These are phyloP conservation scores for Vigna nakashimae DNA, from an alignment of 306 rosid species.

Conservation along the genomic window DNA sequence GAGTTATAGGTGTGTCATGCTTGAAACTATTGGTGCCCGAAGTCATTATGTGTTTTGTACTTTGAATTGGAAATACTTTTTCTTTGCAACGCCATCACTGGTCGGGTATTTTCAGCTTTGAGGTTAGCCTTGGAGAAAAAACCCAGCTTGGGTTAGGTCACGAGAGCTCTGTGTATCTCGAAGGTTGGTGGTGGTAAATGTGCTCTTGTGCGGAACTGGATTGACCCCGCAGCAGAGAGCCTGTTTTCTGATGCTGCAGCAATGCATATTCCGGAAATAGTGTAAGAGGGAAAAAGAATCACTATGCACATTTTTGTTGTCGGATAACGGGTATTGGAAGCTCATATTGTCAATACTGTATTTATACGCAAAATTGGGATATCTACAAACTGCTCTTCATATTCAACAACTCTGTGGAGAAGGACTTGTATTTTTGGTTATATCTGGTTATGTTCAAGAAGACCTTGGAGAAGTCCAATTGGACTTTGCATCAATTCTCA, in stretches of 20 bases:
- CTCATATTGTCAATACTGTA: constrained; percentile 60
- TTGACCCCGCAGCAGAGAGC: constrained; percentile 51
- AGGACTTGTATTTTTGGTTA: background rate
- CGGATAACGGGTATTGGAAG: constrained; percentile 46
- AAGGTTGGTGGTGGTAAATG: constrained; percentile 64
- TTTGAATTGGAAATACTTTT: constrained; percentile 28
- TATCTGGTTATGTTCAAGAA: constrained; percentile 38
- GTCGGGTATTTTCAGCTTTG: constrained; percentile 74
- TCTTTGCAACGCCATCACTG: constrained; percentile 47
- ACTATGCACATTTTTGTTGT: too few species aligned
- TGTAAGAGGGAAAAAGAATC: too few species aligned
- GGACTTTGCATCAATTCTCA: constrained; percentile 32
- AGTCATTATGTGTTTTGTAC: constrained; percentile 26
- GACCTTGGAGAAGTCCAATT: background rate
- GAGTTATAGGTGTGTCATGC: background rate
- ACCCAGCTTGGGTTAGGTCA: constrained; percentile 55
- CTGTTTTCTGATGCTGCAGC: constrained; percentile 79
- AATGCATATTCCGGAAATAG: constrained; percentile 68
- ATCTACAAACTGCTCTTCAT: constrained; percentile 57
- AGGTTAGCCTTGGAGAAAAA: constrained; percentile 57
- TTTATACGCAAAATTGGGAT: constrained; percentile 69
- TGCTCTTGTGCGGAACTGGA: constrained; percentile 59
- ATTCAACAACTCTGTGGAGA: background rate
- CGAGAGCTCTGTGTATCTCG: constrained; percentile 68
- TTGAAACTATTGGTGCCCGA: constrained; percentile 7